A percentile compares a stretch with the other conserved stretches of the same genome.
These are phyloP conservation scores for Mortierella sp. DNA, from an alignment of 371 early-diverging fungal genomes.

Conservation along the genomic window DNA sequence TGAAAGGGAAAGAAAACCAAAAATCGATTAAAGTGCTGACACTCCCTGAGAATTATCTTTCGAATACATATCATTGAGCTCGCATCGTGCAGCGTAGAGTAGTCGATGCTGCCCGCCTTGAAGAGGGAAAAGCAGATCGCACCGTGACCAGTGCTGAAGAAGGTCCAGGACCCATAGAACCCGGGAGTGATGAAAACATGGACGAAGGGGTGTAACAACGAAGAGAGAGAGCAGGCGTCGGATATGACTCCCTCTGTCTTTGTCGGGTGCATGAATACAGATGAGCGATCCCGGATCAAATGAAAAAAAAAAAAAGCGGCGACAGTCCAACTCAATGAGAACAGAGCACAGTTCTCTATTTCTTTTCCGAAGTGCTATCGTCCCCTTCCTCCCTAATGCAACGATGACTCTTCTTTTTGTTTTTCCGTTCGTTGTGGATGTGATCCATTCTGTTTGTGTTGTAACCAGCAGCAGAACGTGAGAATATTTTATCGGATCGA, in stretches of 20 bases:
- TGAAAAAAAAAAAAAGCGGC: not conserved
- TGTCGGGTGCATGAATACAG: not conserved
- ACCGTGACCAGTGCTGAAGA: not conserved
- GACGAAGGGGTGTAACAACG: not conserved
- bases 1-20: not conserved
- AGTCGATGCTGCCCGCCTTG: not conserved
- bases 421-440: not conserved
- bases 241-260: not conserved
- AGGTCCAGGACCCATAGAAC: not conserved
- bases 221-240: not conserved
- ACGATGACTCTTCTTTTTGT: not conserved
- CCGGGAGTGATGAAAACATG: not conserved
- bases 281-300: constrained; percentile 15
- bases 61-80: not conserved
- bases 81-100: not conserved
- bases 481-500: constrained; percentile 5
- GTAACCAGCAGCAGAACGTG: not conserved
- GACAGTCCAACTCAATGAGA: not conserved
- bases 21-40: not conserved
- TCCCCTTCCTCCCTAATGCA: not conserved
- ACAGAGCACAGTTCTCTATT: not conserved
- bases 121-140: not conserved
- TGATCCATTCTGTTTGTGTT: not conserved
- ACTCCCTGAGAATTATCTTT: not conserved
- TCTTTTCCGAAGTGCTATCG: not conserved